Conservation (phyloP, 371 early-diverging fungal genomes). For the Mucor racemosus region DNA sequence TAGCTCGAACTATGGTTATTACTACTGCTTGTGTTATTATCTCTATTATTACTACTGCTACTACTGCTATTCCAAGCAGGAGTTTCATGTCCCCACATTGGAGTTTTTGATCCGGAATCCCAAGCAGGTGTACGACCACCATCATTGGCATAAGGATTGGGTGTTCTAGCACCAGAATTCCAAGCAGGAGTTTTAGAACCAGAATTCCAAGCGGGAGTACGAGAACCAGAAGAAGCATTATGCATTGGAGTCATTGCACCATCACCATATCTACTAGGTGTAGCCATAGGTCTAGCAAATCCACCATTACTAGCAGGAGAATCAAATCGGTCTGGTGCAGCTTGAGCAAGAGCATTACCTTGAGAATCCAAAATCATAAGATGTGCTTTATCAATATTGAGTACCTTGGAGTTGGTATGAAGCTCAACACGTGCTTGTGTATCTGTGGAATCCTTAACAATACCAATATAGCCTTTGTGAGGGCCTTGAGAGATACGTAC, state of each 20-base stretch:
- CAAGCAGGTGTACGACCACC: slow-evolving; percentile 77
- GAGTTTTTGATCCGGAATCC: slow-evolving; percentile 67
- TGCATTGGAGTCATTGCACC: slow-evolving; percentile 66
- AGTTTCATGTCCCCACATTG: slow-evolving; percentile 68
- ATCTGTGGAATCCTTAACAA: slow-evolving; percentile 90
- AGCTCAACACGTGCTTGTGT: slow-evolving; percentile 90
- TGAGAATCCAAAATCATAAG: slow-evolving; percentile 62
- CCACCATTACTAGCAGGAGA: slow-evolving; percentile 25
- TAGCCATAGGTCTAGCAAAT: slow-evolving; percentile 39
- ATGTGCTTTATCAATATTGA: slow-evolving; percentile 79
- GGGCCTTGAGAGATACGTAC: slow-evolving; percentile 91
- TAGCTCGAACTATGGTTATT: neutral
- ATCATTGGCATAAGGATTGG: slow-evolving; percentile 66
- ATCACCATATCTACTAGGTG: slow-evolving; percentile 52
- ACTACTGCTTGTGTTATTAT: slow-evolving; percentile 1
- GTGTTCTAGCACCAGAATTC: slow-evolving; percentile 74
- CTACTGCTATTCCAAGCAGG: slow-evolving; percentile 75
- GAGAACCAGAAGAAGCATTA: slow-evolving; percentile 53
- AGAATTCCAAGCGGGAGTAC: slow-evolving; percentile 83
- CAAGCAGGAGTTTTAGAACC: slow-evolving; percentile 64
- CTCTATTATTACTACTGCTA: slow-evolving; percentile 45
- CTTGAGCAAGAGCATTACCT: slow-evolving; percentile 47
- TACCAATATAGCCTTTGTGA: slow-evolving; percentile 97
- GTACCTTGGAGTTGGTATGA: slow-evolving; percentile 84
- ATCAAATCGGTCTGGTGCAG: slow-evolving; percentile 38